These are phyloP conservation scores for Ustilago crameri DNA, from an alignment of 1,284 basidiomycete species.

Conservation along the genomic window DNA sequence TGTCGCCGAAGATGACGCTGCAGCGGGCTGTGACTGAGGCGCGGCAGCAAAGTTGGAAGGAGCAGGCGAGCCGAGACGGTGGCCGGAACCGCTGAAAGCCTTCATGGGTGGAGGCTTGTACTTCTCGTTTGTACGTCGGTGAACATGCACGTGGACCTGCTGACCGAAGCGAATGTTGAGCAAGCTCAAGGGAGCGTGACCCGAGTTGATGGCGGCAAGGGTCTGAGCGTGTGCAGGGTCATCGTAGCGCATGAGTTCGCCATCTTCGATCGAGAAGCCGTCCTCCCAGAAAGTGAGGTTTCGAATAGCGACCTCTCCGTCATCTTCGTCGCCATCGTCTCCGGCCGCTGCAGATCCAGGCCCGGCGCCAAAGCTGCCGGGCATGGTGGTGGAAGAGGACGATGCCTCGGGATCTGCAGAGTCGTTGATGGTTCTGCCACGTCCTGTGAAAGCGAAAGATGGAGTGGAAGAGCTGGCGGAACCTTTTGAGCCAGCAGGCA, in stretches of 20 bases:
- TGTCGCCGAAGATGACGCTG: slow-evolving; percentile 61
- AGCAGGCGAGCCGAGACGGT: slow-evolving; percentile 77
- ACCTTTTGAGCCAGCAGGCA: slow-evolving; percentile 5
- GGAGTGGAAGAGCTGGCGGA: slow-evolving; percentile 10
- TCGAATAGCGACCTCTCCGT: slow-evolving; percentile 74
- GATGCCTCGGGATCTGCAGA: slow-evolving; percentile 23
- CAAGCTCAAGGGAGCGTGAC: slow-evolving; percentile 81
- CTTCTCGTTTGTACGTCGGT: slow-evolving; percentile 79
- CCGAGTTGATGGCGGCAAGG: slow-evolving; percentile 82
- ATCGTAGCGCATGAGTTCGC: slow-evolving; percentile 84
- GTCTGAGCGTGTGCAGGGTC: slow-evolving; percentile 81
- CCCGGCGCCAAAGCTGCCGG: slow-evolving; percentile 24
- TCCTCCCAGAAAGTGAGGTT: slow-evolving; percentile 92
- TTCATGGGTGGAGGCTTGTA: slow-evolving; percentile 74
- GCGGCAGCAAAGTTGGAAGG: slow-evolving; percentile 35
- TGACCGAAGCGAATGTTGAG: slow-evolving; percentile 83
- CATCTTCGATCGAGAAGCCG: slow-evolving; percentile 92
- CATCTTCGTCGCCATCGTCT: slow-evolving; percentile 70
- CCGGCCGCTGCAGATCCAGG: slow-evolving; percentile 2
- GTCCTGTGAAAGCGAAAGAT: slow-evolving; percentile 45
- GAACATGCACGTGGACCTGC: slow-evolving; percentile 85
- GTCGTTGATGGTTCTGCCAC: slow-evolving; percentile 51
- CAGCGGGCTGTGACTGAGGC: slow-evolving; percentile 50
- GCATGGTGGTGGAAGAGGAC: slow-evolving; percentile 26
- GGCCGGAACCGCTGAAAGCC: slow-evolving; percentile 81